Evolutionary conservation across 108 stramenopile genomes (phyloP), one percentile per base, ranked within the genome.

Genomic region (Aurantiochytrium sp.): DNA sequence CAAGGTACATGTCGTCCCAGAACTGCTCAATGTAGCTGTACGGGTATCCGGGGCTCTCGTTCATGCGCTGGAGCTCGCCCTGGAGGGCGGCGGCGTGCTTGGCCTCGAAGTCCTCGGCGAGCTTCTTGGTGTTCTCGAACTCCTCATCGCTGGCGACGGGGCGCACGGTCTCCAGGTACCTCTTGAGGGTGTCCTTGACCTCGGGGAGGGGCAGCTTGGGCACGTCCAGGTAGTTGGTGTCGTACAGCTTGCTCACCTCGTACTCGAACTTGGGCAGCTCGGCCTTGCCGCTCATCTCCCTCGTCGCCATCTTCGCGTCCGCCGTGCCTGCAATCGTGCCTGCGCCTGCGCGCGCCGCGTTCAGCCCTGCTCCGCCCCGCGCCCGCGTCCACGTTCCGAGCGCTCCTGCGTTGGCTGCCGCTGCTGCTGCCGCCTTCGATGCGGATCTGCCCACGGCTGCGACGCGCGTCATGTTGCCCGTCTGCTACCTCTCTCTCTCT

Each of bases 1-100:
- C 88, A 5, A 92, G 88, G 87, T 92, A 92, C 92, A 92, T 92
- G 60, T 91, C 76, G 60, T 92, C 90, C 92, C 92, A 90, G 76
- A 87, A 89, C 44, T 88, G 19, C 72, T 92, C 92, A 21, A 92
- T 88, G 91, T 92, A 92, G 91, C 88, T 90, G 92, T 91, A 49
- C 44, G 92, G 91, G 91, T 91, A 91, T 18, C 91, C 90, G 51
- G 45, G 49, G 49, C 25, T 47, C 45, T 83, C 51, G 76, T 83
- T 53, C 49, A 47, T 12, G n/a, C 51, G 45, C 76, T 83, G n/a
- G 45, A 83, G 51, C 19, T 83, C 76, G 25, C 25, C 76, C 45
- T 83, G 76, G 3, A 83, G 0, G 25, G 76, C 49, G n/a, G 76
- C 76, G 45, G 76, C 6, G 76, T 83, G 51, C 76, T 83, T 53